Percentiles rank a stretch among this genome's conserved stretches.
These are phyloP conservation scores for Astrothelium subdiscretum DNA, from an alignment of 495 filamentous ascomycete genomes.

Conservation along the genomic window DNA sequence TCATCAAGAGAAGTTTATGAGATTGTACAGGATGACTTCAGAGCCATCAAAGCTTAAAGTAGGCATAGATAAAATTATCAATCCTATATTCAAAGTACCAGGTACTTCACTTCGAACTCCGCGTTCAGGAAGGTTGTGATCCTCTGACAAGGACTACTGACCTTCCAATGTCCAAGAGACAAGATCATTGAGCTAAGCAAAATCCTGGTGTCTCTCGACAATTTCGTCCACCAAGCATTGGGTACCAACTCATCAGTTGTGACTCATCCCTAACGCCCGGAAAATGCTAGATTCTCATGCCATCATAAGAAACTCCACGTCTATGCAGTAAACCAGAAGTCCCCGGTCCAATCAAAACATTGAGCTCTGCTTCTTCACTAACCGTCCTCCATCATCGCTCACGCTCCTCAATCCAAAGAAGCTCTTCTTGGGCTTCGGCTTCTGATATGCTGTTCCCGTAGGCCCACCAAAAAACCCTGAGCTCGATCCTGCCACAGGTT, in stretches of 20 bases:
- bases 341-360: background rate
- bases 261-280: background rate
- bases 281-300: background rate
- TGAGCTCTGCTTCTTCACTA: slow-evolving; percentile 1
- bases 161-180: too few relatives aligned
- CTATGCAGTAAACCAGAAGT: background rate
- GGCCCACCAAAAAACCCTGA: slow-evolving; percentile 12
- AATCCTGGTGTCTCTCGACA: too few relatives aligned
- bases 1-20: too few relatives aligned
- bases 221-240: too few relatives aligned
- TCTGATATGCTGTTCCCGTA: background rate
- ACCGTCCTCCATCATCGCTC: slow-evolving; percentile 12
- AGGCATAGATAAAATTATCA: too few relatives aligned
- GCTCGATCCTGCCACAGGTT: slow-evolving; percentile 12
- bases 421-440: slow-evolving; percentile 25
- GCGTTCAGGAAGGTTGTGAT: too few relatives aligned
- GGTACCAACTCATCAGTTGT: background rate
- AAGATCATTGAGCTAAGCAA: too few relatives aligned
- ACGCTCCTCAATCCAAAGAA: slow-evolving; percentile 27
- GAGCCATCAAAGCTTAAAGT: too few relatives aligned
- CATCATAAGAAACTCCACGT: background rate
- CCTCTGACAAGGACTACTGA: too few relatives aligned
- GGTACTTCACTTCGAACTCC: too few relatives aligned
- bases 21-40: too few relatives aligned
- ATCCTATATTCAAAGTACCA: too few relatives aligned